phyloP scores from a whole-genome alignment of 1,284 basidiomycete genomes.

The Papiliotrema fonsecae region DNA sequence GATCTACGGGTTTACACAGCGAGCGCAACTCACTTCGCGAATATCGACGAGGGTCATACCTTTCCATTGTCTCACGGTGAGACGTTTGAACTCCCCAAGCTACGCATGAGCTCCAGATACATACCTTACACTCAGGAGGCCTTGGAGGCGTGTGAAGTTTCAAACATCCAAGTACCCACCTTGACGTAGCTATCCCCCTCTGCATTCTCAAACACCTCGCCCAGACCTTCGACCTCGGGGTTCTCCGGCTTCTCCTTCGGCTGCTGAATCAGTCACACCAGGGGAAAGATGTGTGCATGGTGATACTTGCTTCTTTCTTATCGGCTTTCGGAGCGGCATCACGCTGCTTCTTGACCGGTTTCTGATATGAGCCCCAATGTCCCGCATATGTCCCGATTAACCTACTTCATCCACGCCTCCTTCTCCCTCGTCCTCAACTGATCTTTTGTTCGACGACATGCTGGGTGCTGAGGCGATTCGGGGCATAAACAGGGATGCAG shows the following conservation, averaged over 20 bases:
- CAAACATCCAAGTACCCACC: background rate
- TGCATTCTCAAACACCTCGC: slow-evolving; percentile 5
- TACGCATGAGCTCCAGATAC: slow-evolving; percentile 1
- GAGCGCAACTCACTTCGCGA: slow-evolving; percentile 54
- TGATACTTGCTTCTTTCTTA: background rate
- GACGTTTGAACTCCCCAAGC: slow-evolving; percentile 55
- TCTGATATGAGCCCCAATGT: background rate
- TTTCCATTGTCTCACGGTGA: slow-evolving; percentile 67
- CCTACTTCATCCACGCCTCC: background rate
- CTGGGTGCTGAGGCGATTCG: too few relatives aligned
- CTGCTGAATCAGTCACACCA: background rate
- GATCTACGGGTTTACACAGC: background rate
- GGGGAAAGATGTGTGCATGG: background rate
- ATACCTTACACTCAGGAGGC: too few relatives aligned
- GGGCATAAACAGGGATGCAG: too few relatives aligned
- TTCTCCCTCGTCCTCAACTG: too few relatives aligned
- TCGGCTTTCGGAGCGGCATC: background rate
- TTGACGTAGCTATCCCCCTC: slow-evolving; percentile 8
- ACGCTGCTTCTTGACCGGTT: background rate
- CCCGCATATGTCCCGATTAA: background rate
- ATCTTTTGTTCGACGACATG: too few relatives aligned
- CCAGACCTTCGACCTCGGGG: background rate
- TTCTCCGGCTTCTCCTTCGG: too few relatives aligned
- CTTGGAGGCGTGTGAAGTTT: too few relatives aligned
- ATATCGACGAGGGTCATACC: slow-evolving; percentile 65